These are phyloP conservation scores for Biancaea sappan DNA, from an alignment of 306 rosid species.

Conservation along the genomic window DNA sequence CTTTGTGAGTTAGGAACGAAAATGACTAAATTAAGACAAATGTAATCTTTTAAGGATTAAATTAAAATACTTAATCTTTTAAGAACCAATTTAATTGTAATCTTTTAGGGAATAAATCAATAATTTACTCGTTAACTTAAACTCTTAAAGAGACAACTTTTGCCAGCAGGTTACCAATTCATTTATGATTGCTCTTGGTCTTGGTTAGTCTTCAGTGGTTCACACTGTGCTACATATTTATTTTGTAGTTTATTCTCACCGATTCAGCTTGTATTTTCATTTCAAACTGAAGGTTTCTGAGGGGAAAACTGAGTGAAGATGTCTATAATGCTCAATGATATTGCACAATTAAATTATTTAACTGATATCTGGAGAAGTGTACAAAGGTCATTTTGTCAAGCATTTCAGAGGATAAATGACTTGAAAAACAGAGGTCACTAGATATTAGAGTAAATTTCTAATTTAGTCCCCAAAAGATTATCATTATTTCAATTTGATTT, in stretches of 20 bases:
- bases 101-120: too few species aligned
- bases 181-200: constrained; percentile 10
- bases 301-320: not conserved
- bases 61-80: too few species aligned
- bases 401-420: not conserved
- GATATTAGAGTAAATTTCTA: too few species aligned
- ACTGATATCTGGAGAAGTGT: not conserved
- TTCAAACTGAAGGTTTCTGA: not conserved
- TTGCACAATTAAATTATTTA: not conserved
- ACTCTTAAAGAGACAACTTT: not conserved
- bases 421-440: constrained; percentile 6
- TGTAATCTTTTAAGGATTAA: too few species aligned
- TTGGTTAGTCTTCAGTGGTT: not conserved
- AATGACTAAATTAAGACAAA: too few species aligned
- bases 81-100: too few species aligned
- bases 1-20: too few species aligned
- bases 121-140: too few species aligned
- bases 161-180: constrained; percentile 11
- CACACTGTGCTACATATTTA: not conserved
- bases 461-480: too few species aligned
- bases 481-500: too few species aligned
- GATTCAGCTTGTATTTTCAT: not conserved
- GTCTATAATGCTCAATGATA: not conserved
- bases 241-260: not conserved
- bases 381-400: not conserved